phyloP scores from a whole-genome alignment of 176 grass and related monocot species.

The Alopecurus myosuroides region DNA sequence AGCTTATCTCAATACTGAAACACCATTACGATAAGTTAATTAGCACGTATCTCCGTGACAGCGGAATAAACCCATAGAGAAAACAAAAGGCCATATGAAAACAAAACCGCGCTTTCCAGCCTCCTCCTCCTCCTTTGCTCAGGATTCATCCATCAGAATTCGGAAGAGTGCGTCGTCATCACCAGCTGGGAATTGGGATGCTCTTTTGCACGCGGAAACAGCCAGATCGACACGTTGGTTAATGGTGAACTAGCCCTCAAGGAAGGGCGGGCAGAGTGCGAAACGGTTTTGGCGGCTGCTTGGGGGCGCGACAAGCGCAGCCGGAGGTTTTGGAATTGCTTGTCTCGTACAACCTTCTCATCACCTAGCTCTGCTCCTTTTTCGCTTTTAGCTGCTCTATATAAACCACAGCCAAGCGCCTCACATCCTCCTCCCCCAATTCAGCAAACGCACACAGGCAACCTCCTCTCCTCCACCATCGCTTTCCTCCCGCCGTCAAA shows the following conservation, averaged over 20 bases:
- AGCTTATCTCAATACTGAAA: slow-evolving; percentile 1
- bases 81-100: slow-evolving; percentile 11
- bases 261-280: not conserved
- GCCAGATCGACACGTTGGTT: not conserved
- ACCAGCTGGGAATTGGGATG: not conserved
- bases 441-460: not conserved
- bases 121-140: not conserved
- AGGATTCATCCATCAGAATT: not conserved
- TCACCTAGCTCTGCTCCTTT: not conserved
- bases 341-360: not conserved
- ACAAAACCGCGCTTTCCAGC: slow-evolving; percentile 27
- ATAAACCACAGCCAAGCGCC: not conserved
- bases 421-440: not conserved
- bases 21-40: not conserved
- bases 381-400: not conserved
- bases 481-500: not conserved
- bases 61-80: not conserved
- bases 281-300: slow-evolving; percentile 8
- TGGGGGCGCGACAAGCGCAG: not conserved
- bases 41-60: slow-evolving; percentile 7
- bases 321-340: slow-evolving; percentile 37
- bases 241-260: not conserved
- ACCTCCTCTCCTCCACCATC: not conserved
- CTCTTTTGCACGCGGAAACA: not conserved
- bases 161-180: not conserved